These are phyloP conservation scores for Prunella vulgaris DNA, from an alignment of 257 asterid species.

Conservation along the genomic window DNA sequence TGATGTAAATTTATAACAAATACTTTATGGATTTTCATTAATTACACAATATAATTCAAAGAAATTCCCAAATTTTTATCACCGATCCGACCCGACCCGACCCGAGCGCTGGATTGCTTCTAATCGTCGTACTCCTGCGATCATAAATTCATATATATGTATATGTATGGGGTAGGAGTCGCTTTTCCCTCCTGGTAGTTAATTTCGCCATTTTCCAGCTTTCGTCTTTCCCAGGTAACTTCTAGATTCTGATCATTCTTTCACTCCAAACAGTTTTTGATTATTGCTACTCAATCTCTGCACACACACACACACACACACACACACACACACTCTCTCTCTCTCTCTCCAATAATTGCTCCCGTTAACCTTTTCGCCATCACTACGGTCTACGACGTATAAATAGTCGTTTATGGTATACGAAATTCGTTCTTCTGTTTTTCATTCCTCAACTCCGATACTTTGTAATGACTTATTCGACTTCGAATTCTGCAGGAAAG, in stretches of 20 bases:
- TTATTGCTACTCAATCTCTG: slow-evolving; percentile 1
- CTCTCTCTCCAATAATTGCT: background rate
- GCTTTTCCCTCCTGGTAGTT: background rate
- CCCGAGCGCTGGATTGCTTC: background rate
- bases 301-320: no score
- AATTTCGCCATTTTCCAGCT: slow-evolving; percentile 2
- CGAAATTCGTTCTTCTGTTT: background rate
- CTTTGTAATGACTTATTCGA: background rate
- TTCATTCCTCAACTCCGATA: background rate
- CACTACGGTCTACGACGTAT: background rate
- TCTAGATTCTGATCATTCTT: background rate
- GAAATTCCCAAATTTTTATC: background rate
- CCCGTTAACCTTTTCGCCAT: background rate
- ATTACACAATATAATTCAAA: no score
- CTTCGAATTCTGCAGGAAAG: slow-evolving; percentile 4
- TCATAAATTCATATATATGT: background rate
- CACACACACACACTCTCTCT: no score
- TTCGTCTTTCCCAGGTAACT: slow-evolving; percentile 10
- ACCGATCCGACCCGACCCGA: no score
- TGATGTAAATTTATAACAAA: no score
- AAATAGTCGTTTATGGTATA: background rate
- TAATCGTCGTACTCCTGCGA: background rate
- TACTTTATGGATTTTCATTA: no score
- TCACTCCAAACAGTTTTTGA: background rate
- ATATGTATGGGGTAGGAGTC: background rate